Percentiles rank a stretch among this genome's conserved stretches.
Evolutionary conservation across 768 basidiomycete genomes (phyloP).

Genomic region (Mycena galopus): DNA sequence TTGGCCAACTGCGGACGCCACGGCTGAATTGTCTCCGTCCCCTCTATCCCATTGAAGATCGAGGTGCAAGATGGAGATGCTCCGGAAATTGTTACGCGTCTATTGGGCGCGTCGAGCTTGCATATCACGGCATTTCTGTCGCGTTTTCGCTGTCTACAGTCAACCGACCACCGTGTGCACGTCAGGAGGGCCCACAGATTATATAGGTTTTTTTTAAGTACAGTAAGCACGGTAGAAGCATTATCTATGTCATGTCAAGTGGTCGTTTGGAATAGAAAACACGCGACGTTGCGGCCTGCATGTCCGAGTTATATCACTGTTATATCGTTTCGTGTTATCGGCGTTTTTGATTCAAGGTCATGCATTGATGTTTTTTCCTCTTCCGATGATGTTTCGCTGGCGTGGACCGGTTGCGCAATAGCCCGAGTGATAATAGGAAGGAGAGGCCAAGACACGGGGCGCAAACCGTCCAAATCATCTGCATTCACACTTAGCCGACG

Average conservation of each 20-base stretch:
- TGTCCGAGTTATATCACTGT: no score
- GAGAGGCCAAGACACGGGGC: constrained; percentile 76
- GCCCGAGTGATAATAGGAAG: constrained; percentile 60
- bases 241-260: constrained; percentile 33
- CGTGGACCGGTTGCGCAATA: constrained; percentile 15
- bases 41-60: constrained; percentile 10
- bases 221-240: constrained; percentile 24
- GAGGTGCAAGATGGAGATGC: not conserved
- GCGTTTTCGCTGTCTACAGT: not conserved
- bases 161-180: not conserved
- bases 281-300: not conserved
- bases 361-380: constrained; percentile 21
- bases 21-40: not conserved
- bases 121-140: constrained; percentile 16
- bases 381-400: constrained; percentile 1
- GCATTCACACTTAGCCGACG: not conserved
- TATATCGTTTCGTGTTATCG: not conserved
- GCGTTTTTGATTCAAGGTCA: not conserved
- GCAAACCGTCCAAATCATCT: constrained; percentile 84
- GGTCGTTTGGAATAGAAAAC: constrained; percentile 7
- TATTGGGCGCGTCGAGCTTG: not conserved
- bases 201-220: constrained; percentile 17
- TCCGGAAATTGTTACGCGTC: constrained; percentile 15
- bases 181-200: constrained; percentile 25
- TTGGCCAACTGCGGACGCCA: not conserved